Base-by-base conservation (phyloP, 768 basidiomycete species). In the Podaxis mareebaensis region DNA sequence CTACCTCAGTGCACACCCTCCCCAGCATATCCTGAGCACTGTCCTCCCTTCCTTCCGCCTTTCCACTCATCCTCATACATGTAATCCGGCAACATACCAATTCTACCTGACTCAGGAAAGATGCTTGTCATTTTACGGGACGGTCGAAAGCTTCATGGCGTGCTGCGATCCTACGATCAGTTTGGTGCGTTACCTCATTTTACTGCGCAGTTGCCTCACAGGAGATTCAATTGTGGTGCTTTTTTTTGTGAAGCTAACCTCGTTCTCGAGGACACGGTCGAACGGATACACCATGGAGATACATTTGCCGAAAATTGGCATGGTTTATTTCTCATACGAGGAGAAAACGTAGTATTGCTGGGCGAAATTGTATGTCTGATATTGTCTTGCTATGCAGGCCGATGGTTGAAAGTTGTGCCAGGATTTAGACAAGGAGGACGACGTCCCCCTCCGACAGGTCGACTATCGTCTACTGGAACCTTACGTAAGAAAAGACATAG, bases 71-170 rank as follows among this genome's bases (percentile, higher is more conserved):
- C 63, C 66, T 59, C 64, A 66, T 58, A 65, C 58, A 51, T 56
- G 53, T 46, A 52, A 66, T 17, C 33, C 33, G 44, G 15, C 30
- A 56, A 12, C 39, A 26, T 12, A 7, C 17, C 30, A 20, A 22
- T 22, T 51, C 46, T 24, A 7, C 69, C 73, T 71, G 64, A 70
- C 71, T 70, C 66, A 99, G 97, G 98, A 83, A 99, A 98, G 87
- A 96, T 99, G 88, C 84, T 99, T 61, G 96, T 99, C 59, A 88
- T 99, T 71, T 82, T 99, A 66, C 84, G 97, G 75, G 97, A 99
- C 76, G 97, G 97, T 64, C 82, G 95, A 72, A 99, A 99, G 75
- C 83, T 99, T 44, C 92, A 97, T 70, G 97, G 97, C 48, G 96
- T 99, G 54, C 79, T 99, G 69, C 82, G 97, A 61, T 96, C 95